A percentile compares a stretch with the other conserved stretches of the same genome.
Evolutionary conservation across 2,329 filamentous ascomycete genomes (phyloP).

Genomic region (Cordyceps militaris): DNA sequence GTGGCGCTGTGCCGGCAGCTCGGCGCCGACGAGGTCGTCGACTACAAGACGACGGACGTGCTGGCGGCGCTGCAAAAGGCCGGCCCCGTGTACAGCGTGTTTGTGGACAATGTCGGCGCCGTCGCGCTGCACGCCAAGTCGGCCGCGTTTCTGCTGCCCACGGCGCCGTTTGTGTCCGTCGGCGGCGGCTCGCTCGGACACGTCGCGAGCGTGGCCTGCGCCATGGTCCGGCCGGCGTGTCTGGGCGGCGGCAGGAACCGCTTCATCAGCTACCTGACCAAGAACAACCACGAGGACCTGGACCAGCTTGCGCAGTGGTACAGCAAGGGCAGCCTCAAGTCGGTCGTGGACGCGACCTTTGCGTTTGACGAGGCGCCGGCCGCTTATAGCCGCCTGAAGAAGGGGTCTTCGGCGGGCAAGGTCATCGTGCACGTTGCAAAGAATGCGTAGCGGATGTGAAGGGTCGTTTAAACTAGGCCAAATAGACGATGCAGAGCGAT

Average conservation of each 20-base stretch:
- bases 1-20: slow-evolving; percentile 48
- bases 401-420: slow-evolving; percentile 53
- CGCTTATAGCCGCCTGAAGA: slow-evolving; percentile 53
- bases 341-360: slow-evolving; percentile 48
- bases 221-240: slow-evolving; percentile 26
- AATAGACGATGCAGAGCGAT: not conserved
- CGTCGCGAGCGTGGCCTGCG: slow-evolving; percentile 19
- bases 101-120: slow-evolving; percentile 45
- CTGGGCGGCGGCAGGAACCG: slow-evolving; percentile 35
- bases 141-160: slow-evolving; percentile 41
- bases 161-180: slow-evolving; percentile 45
- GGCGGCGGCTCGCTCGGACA: slow-evolving; percentile 31
- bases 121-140: slow-evolving; percentile 42
- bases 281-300: slow-evolving; percentile 39
- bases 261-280: slow-evolving; percentile 33
- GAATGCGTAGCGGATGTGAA: not conserved
- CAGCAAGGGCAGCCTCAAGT: slow-evolving; percentile 48
- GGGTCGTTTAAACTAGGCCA: not conserved
- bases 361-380: slow-evolving; percentile 48
- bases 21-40: slow-evolving; percentile 58
- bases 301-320: slow-evolving; percentile 47
- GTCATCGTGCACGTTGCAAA: slow-evolving; percentile 34
- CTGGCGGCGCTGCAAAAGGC: slow-evolving; percentile 34
- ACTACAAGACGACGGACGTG: slow-evolving; percentile 47
- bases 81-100: slow-evolving; percentile 38